Evolutionary conservation across 1,139 yeast species (phyloP), one percentile per base, ranked within the genome.

Genomic region (Oligophagozyma castellii): DNA sequence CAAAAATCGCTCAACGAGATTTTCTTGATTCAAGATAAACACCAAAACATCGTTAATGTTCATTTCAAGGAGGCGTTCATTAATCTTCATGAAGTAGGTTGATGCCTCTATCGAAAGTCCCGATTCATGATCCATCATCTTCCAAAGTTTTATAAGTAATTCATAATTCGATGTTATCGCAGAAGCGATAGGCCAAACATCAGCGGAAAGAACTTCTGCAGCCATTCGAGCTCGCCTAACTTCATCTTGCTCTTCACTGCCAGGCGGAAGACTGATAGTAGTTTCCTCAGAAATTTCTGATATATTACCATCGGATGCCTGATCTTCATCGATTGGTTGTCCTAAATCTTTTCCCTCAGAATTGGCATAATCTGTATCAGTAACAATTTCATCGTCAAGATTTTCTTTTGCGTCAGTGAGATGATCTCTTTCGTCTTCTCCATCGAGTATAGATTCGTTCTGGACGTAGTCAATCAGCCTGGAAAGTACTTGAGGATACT

Each of bases 111-210:
- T 79, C 23, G 84, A 72, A 32, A 86, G 58, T 2, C 89, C 76
- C 5, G 65, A 61, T 2, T 62, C 60, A 31, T 58, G 61, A 42
- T 81, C 93, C 38, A 89, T 63, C 14, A 86, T 63, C 15, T 70
- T 57, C 98, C 98, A 89, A 31, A 89, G 59, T 45, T 67, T 71
- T 36, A 70, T 70, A 38, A 92, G 55, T 29, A 80, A 63, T 12
- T 62, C 65, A 3, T 70, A 63, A 35, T 74, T 70, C 44, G 80
- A 92, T 77, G 89, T 77, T 29, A 89, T 75, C 1, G 94, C 75
- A 43, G 89, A 95, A 4, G 95, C 80, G 22, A 92, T 64, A 4
- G 93, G 79, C 95, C 95, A 89, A 5, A 84, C 92, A 48, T 89
- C 96, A 4, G 93, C 84, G 32, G 89, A 73, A 24, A 89, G 62